Evolutionary conservation across 805 yeast genomes (phyloP).

Genomic region (Candida broadrunensis): DNA sequence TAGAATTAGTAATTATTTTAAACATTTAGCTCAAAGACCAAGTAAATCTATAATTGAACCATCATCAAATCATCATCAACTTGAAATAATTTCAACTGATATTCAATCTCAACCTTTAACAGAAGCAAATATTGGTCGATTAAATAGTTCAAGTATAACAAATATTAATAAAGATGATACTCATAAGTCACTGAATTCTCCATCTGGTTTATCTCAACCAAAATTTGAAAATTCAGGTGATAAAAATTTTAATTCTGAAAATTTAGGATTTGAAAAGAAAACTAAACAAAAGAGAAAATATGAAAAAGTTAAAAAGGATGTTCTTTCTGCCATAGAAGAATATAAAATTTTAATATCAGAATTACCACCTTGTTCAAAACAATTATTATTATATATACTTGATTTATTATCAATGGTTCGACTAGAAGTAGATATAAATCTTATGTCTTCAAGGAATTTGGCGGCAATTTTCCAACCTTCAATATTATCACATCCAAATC

Average conservation of each 20-base stretch:
- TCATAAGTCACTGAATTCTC: not conserved
- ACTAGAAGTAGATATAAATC: constrained; percentile 68
- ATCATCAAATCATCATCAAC: not conserved
- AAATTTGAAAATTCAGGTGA: not conserved
- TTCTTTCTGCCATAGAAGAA: constrained; percentile 64
- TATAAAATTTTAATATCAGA: constrained; percentile 66
- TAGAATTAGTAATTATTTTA: constrained; percentile 63
- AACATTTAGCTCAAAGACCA: constrained; percentile 51
- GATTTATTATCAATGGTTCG: constrained; percentile 86
- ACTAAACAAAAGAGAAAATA: constrained; percentile 46
- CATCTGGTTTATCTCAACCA: not conserved
- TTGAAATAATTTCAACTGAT: constrained; percentile 3
- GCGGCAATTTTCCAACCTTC: constrained; percentile 98
- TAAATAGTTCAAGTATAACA: constrained; percentile 13
- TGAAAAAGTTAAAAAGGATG: constrained; percentile 60
- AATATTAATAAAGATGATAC: not conserved
- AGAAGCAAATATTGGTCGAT: constrained; percentile 31
- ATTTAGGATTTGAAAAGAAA: constrained; percentile 5
- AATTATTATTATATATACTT: constrained; percentile 77
- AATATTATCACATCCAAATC: constrained; percentile 87
- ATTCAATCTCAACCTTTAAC: constrained; percentile 23
- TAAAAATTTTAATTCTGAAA: not conserved
- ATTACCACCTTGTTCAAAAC: constrained; percentile 77
- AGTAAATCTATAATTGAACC: constrained; percentile 8
- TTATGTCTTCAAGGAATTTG: constrained; percentile 89